Evolutionary conservation across 2,329 filamentous ascomycete genomes (phyloP), one percentile per base, ranked within the genome.

Genomic region (Karstenula rhodostoma): DNA sequence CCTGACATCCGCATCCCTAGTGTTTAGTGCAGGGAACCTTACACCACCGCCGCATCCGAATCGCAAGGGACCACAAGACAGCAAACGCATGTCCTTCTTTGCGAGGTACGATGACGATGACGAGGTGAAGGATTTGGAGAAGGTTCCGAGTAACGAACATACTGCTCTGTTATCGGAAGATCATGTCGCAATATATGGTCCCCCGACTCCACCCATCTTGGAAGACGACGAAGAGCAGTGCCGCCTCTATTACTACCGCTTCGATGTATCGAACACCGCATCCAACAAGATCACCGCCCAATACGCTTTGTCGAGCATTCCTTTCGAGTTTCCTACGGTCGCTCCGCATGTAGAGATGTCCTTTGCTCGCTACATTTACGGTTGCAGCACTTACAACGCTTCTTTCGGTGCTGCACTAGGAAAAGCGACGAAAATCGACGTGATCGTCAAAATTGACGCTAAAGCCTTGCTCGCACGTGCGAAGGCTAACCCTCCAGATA

Each of bases 191-290:
- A 63, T 50, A 44, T 64, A 48, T 29, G 48, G 57, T 13, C 54
- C 60, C 6, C 66, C 67, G 10, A 57, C 56, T 13, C 62, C 73
- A 17, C 70, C 67, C 15, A 71, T 75, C 23, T 68, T 66, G 15
- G 47, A 67, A 23, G 73, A 75, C 1, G 87, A 90, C 62, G 84
- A 87, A 64, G 87, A 89, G 48, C 87, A 91, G 72, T 91, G 89
- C 60, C 83, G 89, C 5, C 79, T 92, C 0, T 91, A 91, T 73
- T 90, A 90, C 69, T 91, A 90, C 70, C 81, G 82, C 40, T 91
- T 91, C 67, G 77, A 80, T 1, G 73, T 90, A 1, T 57, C 69
- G 0, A 61, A 70, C 3, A 49, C 67, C 0, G 67, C 67, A 3
- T 72, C 76, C 2, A 77, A 71, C 0, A 71, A 64, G 0, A 89